Evolutionary conservation across 495 filamentous ascomycete species (phyloP), one percentile per base, ranked within the genome.

Genomic region (Penicillium robsamsonii): DNA sequence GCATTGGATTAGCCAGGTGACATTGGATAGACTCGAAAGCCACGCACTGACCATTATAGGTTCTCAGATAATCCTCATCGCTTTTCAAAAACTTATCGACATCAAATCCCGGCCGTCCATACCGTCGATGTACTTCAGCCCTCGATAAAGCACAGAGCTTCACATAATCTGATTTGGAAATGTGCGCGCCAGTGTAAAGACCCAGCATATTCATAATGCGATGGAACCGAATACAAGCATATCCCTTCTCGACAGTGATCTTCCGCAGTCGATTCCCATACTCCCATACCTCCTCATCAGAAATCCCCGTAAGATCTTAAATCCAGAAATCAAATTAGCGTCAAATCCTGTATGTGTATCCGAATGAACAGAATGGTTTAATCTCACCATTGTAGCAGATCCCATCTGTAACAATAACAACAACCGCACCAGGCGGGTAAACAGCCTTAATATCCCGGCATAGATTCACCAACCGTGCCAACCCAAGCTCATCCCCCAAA

Each of bases 341-440:
- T 33, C 31, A 8, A 42, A 48, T 15, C 15, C 3, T 38, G 15
- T 38, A 38, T 38, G 2, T 38, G 2, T 15, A n/a, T 8, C 41
- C 11, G 25, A 27, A 30, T 33, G 3, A 27, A 24, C 18, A 22
- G 38, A 29, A 11, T 15, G 15, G 10, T 20, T 18, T 7, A 5
- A 50, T 24, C 50, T 40, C 67, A 80, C 78, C 79, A 52, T 79
- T 82, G 41, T 81, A 81, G 22, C 73, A 71, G 43, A 81, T 69
- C n/a, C 80, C 80, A 60, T 83, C 80, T 0, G 78, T 79, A 17
- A 80, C 71, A 29, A 83, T 78, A 11, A 71, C 72, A 37, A 81
- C 54, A 50, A 73, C 62, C 7, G 79, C 77, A 13, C 79, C 78
- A 0, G 79, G 75, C 27, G 50, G 29, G 44, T 81, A 78, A 1